phyloP scores from a whole-genome alignment of 2,329 filamentous ascomycete species.

The Graphium sp. region DNA sequence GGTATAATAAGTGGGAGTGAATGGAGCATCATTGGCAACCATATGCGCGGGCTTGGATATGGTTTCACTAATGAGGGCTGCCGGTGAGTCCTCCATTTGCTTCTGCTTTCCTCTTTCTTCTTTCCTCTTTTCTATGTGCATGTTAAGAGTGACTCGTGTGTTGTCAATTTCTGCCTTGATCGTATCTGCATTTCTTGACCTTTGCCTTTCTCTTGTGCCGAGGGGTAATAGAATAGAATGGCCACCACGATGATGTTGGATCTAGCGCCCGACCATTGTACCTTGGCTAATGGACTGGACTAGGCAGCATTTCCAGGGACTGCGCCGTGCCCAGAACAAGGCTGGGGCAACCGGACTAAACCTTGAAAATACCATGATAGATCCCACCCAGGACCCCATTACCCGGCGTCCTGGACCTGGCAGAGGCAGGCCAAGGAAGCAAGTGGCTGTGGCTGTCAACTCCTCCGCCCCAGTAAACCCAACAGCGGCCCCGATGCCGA shows the following conservation, averaged over 20 bases:
- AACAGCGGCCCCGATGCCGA: constrained; percentile 1
- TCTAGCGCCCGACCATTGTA: neutral
- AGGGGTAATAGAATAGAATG: too few species aligned
- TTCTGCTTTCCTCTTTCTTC: neutral
- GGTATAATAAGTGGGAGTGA: constrained; percentile 44
- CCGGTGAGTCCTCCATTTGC: constrained; percentile 26
- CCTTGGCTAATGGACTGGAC: constrained; percentile 2
- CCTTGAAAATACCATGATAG: constrained; percentile 14
- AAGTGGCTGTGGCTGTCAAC: constrained; percentile 11
- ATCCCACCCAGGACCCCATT: constrained; percentile 39
- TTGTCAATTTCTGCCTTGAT: neutral
- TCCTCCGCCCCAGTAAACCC: constrained; percentile 6
- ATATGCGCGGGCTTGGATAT: constrained; percentile 41
- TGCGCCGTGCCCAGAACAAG: constrained; percentile 37
- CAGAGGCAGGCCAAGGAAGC: constrained; percentile 34
- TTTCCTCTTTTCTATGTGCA: too few species aligned
- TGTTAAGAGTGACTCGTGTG: too few species aligned
- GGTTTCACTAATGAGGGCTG: constrained; percentile 49
- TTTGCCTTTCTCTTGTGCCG: too few species aligned
- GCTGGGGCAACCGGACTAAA: constrained; percentile 23
- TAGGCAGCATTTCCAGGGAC: constrained; percentile 45
- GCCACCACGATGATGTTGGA: neutral
- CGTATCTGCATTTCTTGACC: too few species aligned
- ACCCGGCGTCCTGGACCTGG: constrained; percentile 43
- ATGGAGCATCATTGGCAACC: constrained; percentile 45